These are phyloP conservation scores for Didymella segeticola DNA, from an alignment of 2,329 filamentous ascomycete genomes.

Conservation along the genomic window DNA sequence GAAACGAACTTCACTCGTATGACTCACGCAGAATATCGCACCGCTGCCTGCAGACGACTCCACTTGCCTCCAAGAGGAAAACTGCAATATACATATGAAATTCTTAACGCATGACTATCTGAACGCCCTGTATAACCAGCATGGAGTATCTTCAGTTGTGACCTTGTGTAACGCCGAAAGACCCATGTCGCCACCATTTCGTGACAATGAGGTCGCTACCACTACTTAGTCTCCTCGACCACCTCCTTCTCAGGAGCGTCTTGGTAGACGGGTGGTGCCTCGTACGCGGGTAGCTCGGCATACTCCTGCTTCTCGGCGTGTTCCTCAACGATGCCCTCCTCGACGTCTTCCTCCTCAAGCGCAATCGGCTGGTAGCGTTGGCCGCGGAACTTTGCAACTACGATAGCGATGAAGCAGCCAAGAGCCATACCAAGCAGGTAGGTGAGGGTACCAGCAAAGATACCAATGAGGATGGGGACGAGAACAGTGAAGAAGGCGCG, in stretches of 20 bases:
- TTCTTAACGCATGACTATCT: constrained; percentile 12
- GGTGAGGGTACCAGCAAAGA: constrained; percentile 71
- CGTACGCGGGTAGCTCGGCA: constrained; percentile 45
- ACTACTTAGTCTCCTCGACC: constrained; percentile 33
- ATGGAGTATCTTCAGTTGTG: too few relatives aligned
- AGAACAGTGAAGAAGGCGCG: constrained; percentile 68
- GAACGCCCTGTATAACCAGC: too few relatives aligned
- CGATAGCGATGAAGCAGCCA: constrained; percentile 66
- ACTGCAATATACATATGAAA: not conserved
- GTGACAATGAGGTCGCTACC: not conserved
- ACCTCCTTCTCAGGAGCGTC: constrained; percentile 43
- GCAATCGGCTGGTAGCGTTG: constrained; percentile 46
- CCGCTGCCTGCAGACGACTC: not conserved
- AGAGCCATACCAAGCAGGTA: constrained; percentile 72
- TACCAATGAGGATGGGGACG: constrained; percentile 71
- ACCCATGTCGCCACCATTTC: too few relatives aligned
- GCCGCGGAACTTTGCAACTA: constrained; percentile 64
- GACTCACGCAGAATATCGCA: not conserved
- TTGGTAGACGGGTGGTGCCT: constrained; percentile 49
- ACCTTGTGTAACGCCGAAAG: too few relatives aligned
- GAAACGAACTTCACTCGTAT: not conserved
- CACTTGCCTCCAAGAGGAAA: too few relatives aligned
- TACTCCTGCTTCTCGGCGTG: constrained; percentile 43
- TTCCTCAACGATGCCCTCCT: constrained; percentile 19
- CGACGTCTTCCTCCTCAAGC: constrained; percentile 39